Percentiles rank a stretch among this genome's conserved stretches.
These are phyloP conservation scores for Candida glucosophila DNA, from an alignment of 1,139 yeast species.

Conservation along the genomic window DNA sequence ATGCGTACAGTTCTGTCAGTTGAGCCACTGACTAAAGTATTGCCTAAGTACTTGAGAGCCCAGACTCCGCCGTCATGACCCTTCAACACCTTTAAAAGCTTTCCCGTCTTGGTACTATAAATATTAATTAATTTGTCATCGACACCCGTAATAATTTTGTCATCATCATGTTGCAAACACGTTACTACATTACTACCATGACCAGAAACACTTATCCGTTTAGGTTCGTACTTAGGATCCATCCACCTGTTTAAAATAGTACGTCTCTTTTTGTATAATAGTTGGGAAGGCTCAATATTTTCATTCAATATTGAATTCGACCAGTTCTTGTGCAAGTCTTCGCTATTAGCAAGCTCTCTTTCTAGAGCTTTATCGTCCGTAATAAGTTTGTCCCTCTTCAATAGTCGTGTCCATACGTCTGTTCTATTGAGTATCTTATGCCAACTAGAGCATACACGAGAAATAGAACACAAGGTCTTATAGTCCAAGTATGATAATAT, in stretches of 20 bases:
- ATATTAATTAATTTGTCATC: constrained; percentile 80
- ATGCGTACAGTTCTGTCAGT: constrained; percentile 84
- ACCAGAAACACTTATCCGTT: constrained; percentile 56
- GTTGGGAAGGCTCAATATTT: constrained; percentile 32
- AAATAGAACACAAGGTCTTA: constrained; percentile 50
- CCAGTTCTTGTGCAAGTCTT: constrained; percentile 26
- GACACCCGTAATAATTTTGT: constrained; percentile 85
- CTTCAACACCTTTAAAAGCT: constrained; percentile 52
- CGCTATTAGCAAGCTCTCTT: constrained; percentile 22
- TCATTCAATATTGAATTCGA: constrained; percentile 9
- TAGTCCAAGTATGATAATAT: constrained; percentile 64
- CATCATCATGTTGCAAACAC: constrained; percentile 88
- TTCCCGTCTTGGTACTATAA: constrained; percentile 71
- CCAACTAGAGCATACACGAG: constrained; percentile 70
- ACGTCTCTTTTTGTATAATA: constrained; percentile 58
- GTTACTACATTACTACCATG: constrained; percentile 78
- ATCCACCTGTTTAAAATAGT: constrained; percentile 76
- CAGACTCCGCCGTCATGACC: constrained; percentile 99
- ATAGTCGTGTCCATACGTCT: constrained; percentile 49
- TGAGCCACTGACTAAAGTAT: constrained; percentile 80
- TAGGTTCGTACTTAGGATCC: constrained; percentile 64
- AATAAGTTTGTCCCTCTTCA: constrained; percentile 47
- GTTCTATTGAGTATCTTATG: constrained; percentile 50
- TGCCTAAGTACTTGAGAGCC: constrained; percentile 89
- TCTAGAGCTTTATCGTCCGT: constrained; percentile 24